Base-by-base conservation (phyloP, 495 filamentous ascomycete species). In the Penicillium pulvis region DNA sequence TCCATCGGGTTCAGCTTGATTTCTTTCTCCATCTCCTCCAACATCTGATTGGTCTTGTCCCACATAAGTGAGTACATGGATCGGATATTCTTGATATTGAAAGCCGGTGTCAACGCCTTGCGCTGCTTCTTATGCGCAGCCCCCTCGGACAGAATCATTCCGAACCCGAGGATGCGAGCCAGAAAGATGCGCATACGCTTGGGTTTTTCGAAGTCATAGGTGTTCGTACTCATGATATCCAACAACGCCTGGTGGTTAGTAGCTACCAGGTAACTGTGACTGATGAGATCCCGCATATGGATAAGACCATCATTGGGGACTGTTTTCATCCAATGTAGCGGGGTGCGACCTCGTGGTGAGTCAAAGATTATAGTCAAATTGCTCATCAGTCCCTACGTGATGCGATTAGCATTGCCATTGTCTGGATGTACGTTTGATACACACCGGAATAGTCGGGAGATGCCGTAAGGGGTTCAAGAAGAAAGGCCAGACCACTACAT, bases 251-350 rank as follows among this genome's bases (percentile, higher is more conserved):
- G 69, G 46, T 75, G 73, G 44, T 71, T 79, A 0, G 77, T 80
- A 0, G 69, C 62, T 10, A 81, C n/a, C 9, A 81, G 62, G 30
- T 68, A 65, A 42, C 63, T 70, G 10, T 60, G 60, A 48, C 66
- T 68, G 46, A 78, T 55, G 5, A 52, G 45, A 35, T 81, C 82
- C 12, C 83, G 76, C 68, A 96, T 93, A 30, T 86, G 82, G 47
- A 98, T 90, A n/a, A 97, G 68, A 9, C 93, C 93, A 46, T 93
- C 83, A 60, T 97, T 93, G n/a, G 90, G 89, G 31, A 96, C 77
- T 1, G 75, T 83, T 45, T 87, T 81, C 52, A 86, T 77, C 91
- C 90, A 96, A 41, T 87, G 70, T n/a, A 80, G 68, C 51, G 82
- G 80, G 0, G 86, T 83, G 4, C 71, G 70, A 7, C 91, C 91